Evolutionary conservation across 345 rosid species (phyloP), one percentile per base, ranked within the genome.

Genomic region (Bretschneidera sinensis): DNA sequence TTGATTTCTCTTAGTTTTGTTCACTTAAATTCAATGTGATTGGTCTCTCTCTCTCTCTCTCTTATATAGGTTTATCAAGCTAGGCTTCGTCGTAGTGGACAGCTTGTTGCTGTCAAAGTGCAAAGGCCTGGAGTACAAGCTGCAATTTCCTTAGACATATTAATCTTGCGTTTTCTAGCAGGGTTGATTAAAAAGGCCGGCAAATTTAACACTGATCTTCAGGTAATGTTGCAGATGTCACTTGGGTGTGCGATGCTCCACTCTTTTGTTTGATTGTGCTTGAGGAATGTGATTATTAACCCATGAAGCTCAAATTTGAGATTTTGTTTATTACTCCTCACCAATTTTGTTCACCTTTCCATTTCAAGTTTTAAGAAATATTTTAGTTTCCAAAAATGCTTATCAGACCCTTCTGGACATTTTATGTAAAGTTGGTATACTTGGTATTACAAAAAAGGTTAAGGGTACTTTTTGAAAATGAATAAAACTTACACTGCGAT

Each of bases 41-140:
- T 60, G 22, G 17, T 49, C 52, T 14, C 3, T 16, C 22, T 9
- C 25, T 65, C 50, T 66, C 24, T 48, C 57, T 50, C 50, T 39
- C 43, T 53, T 23, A 51, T 60, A 43, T 70, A 92, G 97, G 97
- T 92, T 70, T 92, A 92, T 75, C 77, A 85, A 82, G 98, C 97
- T 60, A 82, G 94, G 81, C 94, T 89, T 74, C 88, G 77, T 21
- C 69, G 58, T 45, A 78, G 53, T 63, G 85, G 86, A 51, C 60
- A 70, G 56, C 71, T 87, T 77, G 96, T 92, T 66, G 96, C 98
- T 60, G 85, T 92, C 61, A 92, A 92, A 74, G 98, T 92, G 54
- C 97, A 92, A 68, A 75, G 97, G 67, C 97, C 98, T 53, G 97
- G 98, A 53, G 98, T 92, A 57, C 88, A 80, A 66, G 96, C 98